Evolutionary conservation across 2,329 filamentous ascomycete species (phyloP).

Genomic region (Colletotrichum sp.): DNA sequence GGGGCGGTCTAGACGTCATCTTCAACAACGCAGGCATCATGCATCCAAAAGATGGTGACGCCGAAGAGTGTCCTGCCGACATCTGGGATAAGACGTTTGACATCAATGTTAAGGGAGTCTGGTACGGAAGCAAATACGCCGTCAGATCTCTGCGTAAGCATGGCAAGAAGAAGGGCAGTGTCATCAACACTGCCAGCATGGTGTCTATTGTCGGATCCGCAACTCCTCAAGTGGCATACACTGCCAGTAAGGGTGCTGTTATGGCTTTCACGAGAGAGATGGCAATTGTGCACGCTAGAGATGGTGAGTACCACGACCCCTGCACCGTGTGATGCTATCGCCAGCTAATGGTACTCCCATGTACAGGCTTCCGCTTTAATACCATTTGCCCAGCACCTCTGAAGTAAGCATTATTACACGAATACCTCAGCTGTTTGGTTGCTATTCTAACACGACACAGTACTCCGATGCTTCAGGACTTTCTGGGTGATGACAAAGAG

Average conservation of each 20-base stretch:
- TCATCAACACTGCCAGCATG: conserved; percentile 93
- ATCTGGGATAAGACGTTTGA: conserved; percentile 94
- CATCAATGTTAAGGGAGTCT: conserved; percentile 98
- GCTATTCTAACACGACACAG: conserved; percentile 49
- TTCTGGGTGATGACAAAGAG: conserved; percentile 83
- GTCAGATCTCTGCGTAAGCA: conserved; percentile 81
- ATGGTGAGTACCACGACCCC: conserved; percentile 36
- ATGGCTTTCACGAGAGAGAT: conserved; percentile 88
- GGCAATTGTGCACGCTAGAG: conserved; percentile 88
- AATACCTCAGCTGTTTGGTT: not conserved
- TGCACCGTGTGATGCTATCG: not conserved
- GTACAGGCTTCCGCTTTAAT: conserved; percentile 80
- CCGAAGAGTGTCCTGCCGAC: conserved; percentile 82
- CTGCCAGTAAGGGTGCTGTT: conserved; percentile 91
- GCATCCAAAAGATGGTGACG: conserved; percentile 83
- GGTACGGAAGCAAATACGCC: conserved; percentile 93
- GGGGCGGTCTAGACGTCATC: conserved; percentile 88
- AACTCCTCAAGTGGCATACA: conserved; percentile 90
- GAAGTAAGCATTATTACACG: not conserved
- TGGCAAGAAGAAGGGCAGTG: conserved; percentile 77
- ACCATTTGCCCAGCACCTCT: conserved; percentile 87
- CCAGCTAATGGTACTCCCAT: not conserved
- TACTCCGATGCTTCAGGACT: conserved; percentile 90
- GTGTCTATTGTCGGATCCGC: conserved; percentile 87
- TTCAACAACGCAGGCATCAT: conserved; percentile 99